Conservation (phyloP, 78 protist species). For the Bigelowiella natans region DNA sequence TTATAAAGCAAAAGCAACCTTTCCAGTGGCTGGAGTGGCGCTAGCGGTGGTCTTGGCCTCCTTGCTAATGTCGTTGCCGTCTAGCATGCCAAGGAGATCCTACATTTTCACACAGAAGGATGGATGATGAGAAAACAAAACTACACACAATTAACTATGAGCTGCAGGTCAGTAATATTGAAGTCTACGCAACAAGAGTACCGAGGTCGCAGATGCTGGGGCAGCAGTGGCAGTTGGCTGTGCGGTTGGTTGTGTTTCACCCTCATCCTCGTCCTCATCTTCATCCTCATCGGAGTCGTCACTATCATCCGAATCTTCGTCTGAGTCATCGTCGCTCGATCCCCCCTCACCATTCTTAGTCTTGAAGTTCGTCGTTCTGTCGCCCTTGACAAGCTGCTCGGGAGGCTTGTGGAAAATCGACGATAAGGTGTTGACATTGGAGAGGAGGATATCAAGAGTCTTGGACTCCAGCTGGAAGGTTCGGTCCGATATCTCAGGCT, state of each 20-base stretch:
- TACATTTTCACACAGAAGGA: too few species aligned
- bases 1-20: too few species aligned
- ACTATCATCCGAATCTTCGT: not conserved
- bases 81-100: too few species aligned
- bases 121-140: too few species aligned
- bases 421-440: constrained; percentile 72
- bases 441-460: constrained; percentile 74
- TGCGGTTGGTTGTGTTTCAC: not conserved
- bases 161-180: too few species aligned
- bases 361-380: not conserved
- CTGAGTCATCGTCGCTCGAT: not conserved
- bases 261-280: not conserved
- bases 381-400: not conserved
- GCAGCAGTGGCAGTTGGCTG: not conserved
- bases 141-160: too few species aligned
- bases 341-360: not conserved
- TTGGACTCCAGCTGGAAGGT: constrained; percentile 54
- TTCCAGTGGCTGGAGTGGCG: too few species aligned
- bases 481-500: constrained; percentile 81
- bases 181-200: too few species aligned
- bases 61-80: too few species aligned
- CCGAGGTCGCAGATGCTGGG: too few species aligned
- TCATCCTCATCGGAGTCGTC: not conserved
- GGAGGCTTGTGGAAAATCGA: constrained; percentile 91
- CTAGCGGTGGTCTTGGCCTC: too few species aligned